A percentile compares a stretch with the other conserved stretches of the same genome.
phyloP scores from a whole-genome alignment of 2,329 filamentous ascomycete species.

The Acrocalymma vagum region DNA sequence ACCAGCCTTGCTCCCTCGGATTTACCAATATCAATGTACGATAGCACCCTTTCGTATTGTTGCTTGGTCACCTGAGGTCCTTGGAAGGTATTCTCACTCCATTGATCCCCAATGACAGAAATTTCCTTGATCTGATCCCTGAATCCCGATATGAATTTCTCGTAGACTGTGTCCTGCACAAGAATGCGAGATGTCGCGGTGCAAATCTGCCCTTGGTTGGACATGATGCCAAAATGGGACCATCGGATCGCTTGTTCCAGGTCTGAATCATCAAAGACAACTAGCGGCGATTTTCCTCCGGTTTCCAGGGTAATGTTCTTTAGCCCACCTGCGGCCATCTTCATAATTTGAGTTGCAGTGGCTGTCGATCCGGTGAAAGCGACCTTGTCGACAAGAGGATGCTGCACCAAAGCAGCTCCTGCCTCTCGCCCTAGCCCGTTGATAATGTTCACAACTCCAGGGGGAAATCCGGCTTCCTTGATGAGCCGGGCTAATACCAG shows the following conservation, averaged over 20 bases:
- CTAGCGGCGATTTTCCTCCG: conserved; percentile 63
- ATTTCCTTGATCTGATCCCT: conserved; percentile 63
- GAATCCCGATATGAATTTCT: conserved; percentile 70
- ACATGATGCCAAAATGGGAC: conserved; percentile 66
- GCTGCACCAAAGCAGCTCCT: conserved; percentile 68
- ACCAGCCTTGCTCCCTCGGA: conserved; percentile 59
- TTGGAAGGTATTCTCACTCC: conserved; percentile 51
- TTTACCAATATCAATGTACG: conserved; percentile 54
- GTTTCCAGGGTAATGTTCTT: conserved; percentile 68
- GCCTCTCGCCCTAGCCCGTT: conserved; percentile 68
- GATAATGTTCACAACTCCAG: conserved; percentile 66
- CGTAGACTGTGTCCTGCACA: conserved; percentile 63
- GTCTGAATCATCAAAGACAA: conserved; percentile 64
- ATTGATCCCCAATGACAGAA: conserved; percentile 66
- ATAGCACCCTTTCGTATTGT: conserved; percentile 54
- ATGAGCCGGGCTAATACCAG: conserved; percentile 64
- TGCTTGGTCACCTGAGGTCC: conserved; percentile 56
- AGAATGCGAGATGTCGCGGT: conserved; percentile 63
- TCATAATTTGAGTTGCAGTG: conserved; percentile 77
- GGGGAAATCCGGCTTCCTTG: conserved; percentile 66
- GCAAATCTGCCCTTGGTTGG: conserved; percentile 65
- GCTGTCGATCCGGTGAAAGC: conserved; percentile 78
- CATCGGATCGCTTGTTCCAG: conserved; percentile 69
- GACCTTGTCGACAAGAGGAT: conserved; percentile 75
- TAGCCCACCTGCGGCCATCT: conserved; percentile 67